Conservation (phyloP, 768 basidiomycete genomes). For the Lentinula guzmanii region DNA sequence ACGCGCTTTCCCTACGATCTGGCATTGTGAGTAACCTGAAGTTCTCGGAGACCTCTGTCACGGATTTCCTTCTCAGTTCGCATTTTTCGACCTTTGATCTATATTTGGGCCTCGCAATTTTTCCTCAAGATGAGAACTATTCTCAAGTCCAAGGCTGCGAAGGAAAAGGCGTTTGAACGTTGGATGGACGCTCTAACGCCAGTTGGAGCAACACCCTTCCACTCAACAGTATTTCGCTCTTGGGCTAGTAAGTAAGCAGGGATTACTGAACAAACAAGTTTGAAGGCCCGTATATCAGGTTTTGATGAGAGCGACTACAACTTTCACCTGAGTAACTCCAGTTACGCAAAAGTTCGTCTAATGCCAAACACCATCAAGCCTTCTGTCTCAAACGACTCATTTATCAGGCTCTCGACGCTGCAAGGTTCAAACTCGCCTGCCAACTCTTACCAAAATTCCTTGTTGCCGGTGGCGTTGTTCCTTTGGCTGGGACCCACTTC, state of each 20-base stretch:
- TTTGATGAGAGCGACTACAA: constrained; percentile 73
- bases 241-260: constrained; percentile 48
- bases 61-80: constrained; percentile 18
- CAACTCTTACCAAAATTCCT: constrained; percentile 30
- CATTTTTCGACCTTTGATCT: constrained; percentile 44
- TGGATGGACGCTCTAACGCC: constrained; percentile 47
- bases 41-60: not conserved
- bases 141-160: constrained; percentile 28
- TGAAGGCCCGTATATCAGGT: constrained; percentile 26
- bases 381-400: not conserved
- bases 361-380: not conserved
- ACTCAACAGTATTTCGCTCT: constrained; percentile 30
- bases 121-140: constrained; percentile 27
- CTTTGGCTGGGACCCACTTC: constrained; percentile 35
- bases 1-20: constrained; percentile 5
- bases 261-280: not conserved
- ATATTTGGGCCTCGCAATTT: constrained; percentile 24
- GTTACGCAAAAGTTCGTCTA: constrained; percentile 62
- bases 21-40: not conserved
- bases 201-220: constrained; percentile 54
- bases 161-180: constrained; percentile 25
- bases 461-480: constrained; percentile 36
- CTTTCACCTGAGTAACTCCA: constrained; percentile 75
- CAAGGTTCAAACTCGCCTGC: constrained; percentile 1
- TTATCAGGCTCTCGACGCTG: constrained; percentile 4